Percentiles rank a stretch among this genome's conserved stretches.
phyloP scores from a whole-genome alignment of 345 rosid species.

The Iberis pinnata region DNA sequence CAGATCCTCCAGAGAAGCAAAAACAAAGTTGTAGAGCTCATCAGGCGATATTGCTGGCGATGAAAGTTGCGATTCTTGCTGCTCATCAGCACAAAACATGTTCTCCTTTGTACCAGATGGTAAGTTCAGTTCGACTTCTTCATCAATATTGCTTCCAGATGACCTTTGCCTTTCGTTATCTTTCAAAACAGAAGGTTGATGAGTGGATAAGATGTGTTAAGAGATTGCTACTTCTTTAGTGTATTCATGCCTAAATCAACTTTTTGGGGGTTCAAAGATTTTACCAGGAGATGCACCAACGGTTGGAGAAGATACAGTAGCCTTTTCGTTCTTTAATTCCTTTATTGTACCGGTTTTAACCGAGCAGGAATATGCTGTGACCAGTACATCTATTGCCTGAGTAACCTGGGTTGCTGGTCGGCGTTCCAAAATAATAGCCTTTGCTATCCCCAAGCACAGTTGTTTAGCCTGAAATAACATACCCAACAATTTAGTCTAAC shows the following conservation, averaged over 20 bases:
- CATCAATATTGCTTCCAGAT: conserved; percentile 34
- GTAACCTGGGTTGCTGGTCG: conserved; percentile 76
- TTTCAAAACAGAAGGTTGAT: conserved; percentile 42
- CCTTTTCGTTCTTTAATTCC: conserved; percentile 49
- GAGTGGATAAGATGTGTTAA: conserved; percentile 21
- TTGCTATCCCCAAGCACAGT: conserved; percentile 65
- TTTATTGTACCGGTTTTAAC: conserved; percentile 65
- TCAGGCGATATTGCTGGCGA: conserved; percentile 88
- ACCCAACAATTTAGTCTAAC: conserved; percentile 9
- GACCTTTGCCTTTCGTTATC: conserved; percentile 35
- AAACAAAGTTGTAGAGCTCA: conserved; percentile 81
- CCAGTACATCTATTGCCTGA: conserved; percentile 69
- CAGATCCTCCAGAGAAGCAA: conserved; percentile 80
- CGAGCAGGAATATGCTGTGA: conserved; percentile 59
- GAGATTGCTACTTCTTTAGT: background rate
- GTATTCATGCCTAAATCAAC: conserved; percentile 32
- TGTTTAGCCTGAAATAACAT: conserved; percentile 70
- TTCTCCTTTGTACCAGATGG: conserved; percentile 37
- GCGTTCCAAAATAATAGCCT: conserved; percentile 72
- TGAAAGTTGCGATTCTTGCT: conserved; percentile 60
- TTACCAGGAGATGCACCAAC: conserved; percentile 38
- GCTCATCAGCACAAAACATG: conserved; percentile 48
- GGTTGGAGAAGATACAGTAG: conserved; percentile 32
- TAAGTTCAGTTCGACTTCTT: conserved; percentile 36
- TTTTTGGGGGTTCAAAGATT: conserved; percentile 30